Percentiles rank a stretch among this genome's conserved stretches.
phyloP scores from a whole-genome alignment of 139 green algal species.

The Mesotaenium endlicherianum region DNA sequence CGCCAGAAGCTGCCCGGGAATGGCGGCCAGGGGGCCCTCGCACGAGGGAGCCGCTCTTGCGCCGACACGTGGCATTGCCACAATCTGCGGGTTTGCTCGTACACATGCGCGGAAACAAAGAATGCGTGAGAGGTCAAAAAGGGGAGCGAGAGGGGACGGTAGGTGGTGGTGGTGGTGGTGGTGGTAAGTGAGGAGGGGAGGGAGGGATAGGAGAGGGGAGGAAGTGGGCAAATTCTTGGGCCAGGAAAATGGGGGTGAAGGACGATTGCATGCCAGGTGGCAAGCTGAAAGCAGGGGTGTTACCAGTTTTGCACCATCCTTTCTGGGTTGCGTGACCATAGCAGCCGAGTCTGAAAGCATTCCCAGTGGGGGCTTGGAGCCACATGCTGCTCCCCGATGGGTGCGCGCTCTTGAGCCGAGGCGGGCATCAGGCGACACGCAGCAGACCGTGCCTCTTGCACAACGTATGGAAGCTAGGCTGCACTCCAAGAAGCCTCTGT shows the following conservation, averaged over 20 bases:
- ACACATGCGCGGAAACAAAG: neutral
- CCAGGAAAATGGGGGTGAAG: neutral
- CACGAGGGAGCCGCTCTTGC: neutral
- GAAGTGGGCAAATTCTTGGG: neutral
- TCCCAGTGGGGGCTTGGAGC: too few species aligned
- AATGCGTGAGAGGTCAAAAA: neutral
- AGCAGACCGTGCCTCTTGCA: too few species aligned
- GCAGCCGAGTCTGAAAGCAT: too few species aligned
- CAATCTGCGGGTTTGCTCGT: neutral
- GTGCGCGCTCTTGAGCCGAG: too few species aligned
- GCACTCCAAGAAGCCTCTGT: too few species aligned
- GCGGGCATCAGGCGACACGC: too few species aligned
- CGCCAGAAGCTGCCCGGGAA: neutral
- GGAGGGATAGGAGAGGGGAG: neutral
- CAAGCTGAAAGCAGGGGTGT: neutral
- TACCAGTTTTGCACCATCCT: neutral
- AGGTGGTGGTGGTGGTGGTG: neutral
- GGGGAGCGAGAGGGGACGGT: neutral
- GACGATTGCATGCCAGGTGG: neutral
- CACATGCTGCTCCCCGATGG: too few species aligned
- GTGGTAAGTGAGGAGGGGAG: neutral
- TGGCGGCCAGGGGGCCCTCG: neutral
- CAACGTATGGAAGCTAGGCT: too few species aligned
- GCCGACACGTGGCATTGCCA: neutral
- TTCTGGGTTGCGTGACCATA: too few species aligned